These are phyloP conservation scores for Aspergillus baeticus DNA, from an alignment of 495 filamentous ascomycete species.

Conservation along the genomic window DNA sequence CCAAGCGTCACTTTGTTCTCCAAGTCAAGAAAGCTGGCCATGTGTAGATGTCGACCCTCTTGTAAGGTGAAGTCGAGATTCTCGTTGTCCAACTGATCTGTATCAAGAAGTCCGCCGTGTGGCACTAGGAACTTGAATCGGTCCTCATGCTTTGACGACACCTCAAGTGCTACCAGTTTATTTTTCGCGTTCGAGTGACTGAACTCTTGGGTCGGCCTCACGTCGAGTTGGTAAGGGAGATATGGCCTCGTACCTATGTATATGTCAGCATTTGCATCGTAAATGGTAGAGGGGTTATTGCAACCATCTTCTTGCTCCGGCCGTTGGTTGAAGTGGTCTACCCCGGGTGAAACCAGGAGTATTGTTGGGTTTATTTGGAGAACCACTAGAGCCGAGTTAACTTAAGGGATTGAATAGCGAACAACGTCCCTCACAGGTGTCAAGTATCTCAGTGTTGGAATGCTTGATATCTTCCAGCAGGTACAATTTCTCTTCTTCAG, in stretches of 20 bases:
- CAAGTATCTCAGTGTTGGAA: conserved; percentile 67
- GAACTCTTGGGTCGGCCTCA: conserved; percentile 77
- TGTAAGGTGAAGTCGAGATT: conserved; percentile 49
- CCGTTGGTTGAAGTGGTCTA: conserved; percentile 53
- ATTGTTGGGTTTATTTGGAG: conserved; percentile 78
- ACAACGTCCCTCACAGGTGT: conserved; percentile 54
- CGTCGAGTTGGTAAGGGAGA: conserved; percentile 69
- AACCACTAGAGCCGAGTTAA: conserved; percentile 52
- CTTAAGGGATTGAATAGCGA: not conserved
- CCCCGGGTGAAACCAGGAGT: conserved; percentile 68
- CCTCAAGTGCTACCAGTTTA: conserved; percentile 59
- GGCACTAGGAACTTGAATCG: conserved; percentile 54
- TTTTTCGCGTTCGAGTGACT: conserved; percentile 65
- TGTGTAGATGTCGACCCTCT: conserved; percentile 67
- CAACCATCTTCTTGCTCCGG: conserved; percentile 28
- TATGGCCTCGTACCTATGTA: conserved; percentile 36
- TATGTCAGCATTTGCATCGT: not conserved
- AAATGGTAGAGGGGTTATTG: not conserved
- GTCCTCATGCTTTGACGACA: conserved; percentile 36
- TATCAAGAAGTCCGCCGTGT: conserved; percentile 47
- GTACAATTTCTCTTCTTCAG: conserved; percentile 69
- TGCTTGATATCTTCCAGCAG: conserved; percentile 79
- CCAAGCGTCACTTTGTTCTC: conserved; percentile 74
- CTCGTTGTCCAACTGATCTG: conserved; percentile 43
- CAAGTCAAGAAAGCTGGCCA: conserved; percentile 74